These are phyloP conservation scores for Lepraria neglecta DNA, from an alignment of 495 filamentous ascomycete genomes.

Conservation along the genomic window DNA sequence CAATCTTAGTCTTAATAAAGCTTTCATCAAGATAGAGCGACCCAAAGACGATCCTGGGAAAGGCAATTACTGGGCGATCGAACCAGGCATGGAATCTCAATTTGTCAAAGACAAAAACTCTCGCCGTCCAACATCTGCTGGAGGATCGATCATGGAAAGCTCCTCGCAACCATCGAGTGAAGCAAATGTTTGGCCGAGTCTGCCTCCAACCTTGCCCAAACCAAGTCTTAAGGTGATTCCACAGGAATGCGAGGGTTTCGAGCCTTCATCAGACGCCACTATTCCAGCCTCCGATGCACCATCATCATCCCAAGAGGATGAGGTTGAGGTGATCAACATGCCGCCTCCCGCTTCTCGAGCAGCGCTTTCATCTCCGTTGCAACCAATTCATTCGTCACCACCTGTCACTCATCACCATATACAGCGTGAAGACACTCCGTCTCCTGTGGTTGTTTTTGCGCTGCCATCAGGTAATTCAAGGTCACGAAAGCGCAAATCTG, in stretches of 20 bases:
- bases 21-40: slow-evolving; percentile 91
- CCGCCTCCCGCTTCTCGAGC: slow-evolving; percentile 31
- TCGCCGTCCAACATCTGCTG: slow-evolving; percentile 46
- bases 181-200: slow-evolving; percentile 15
- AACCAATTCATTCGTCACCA: slow-evolving; percentile 78
- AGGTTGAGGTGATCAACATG: slow-evolving; percentile 42
- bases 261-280: slow-evolving; percentile 91
- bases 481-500: slow-evolving; percentile 65
- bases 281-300: slow-evolving; percentile 78
- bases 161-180: slow-evolving; percentile 24
- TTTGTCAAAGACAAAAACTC: slow-evolving; percentile 79
- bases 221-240: slow-evolving; percentile 5
- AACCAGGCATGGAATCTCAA: slow-evolving; percentile 76
- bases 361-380: slow-evolving; percentile 55
- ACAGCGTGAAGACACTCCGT: slow-evolving; percentile 65
- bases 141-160: slow-evolving; percentile 24
- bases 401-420: slow-evolving; percentile 63
- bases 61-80: slow-evolving; percentile 96
- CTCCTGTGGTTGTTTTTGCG: slow-evolving; percentile 55
- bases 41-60: slow-evolving; percentile 98
- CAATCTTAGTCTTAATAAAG: slow-evolving; percentile 95
- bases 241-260: slow-evolving; percentile 37
- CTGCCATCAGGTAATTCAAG: slow-evolving; percentile 49
- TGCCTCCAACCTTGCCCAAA: slow-evolving; percentile 20
- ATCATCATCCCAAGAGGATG: slow-evolving; percentile 52